These are phyloP conservation scores for Ceriops decandra DNA, from an alignment of 345 rosid species.

Conservation along the genomic window DNA sequence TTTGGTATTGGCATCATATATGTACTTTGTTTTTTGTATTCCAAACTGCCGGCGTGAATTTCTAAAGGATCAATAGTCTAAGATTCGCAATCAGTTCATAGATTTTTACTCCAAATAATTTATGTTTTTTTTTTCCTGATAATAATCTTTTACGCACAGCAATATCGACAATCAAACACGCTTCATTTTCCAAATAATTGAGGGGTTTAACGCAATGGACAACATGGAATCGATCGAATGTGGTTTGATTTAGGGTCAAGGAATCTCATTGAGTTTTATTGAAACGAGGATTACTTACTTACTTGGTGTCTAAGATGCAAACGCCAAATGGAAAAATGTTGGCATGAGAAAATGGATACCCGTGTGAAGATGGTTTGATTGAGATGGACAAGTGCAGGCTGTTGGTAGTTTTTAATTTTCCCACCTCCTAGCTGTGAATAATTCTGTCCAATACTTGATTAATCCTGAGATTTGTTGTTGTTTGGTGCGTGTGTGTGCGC, in stretches of 20 bases:
- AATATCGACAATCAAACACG: no score
- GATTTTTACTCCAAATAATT: no score
- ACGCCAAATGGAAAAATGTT: slow-evolving; percentile 10
- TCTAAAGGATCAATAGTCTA: slow-evolving; percentile 23
- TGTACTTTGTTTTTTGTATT: slow-evolving; percentile 16
- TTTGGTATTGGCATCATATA: slow-evolving; percentile 19
- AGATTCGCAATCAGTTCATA: background rate
- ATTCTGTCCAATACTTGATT: background rate
- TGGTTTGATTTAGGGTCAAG: slow-evolving; percentile 28
- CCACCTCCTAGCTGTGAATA: no score
- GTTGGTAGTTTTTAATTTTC: no score
- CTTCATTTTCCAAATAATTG: background rate
- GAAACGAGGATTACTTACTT: slow-evolving; percentile 21
- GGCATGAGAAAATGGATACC: slow-evolving; percentile 7
- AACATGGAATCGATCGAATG: slow-evolving; percentile 21
- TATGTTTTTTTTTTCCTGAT: no score
- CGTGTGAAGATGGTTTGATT: slow-evolving; percentile 20
- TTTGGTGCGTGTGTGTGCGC: background rate
- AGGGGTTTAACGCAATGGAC: slow-evolving; percentile 24
- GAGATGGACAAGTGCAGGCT: slow-evolving; percentile 21
- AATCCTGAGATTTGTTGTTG: background rate
- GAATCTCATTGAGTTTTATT: slow-evolving; percentile 44
- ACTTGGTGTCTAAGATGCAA: slow-evolving; percentile 2
- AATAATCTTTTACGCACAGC: no score
- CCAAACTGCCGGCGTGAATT: slow-evolving; percentile 31